A percentile compares a stretch with the other conserved stretches of the same genome.
phyloP scores from a whole-genome alignment of 352 stramenopile species.

The Globisporangium abappressorium region DNA sequence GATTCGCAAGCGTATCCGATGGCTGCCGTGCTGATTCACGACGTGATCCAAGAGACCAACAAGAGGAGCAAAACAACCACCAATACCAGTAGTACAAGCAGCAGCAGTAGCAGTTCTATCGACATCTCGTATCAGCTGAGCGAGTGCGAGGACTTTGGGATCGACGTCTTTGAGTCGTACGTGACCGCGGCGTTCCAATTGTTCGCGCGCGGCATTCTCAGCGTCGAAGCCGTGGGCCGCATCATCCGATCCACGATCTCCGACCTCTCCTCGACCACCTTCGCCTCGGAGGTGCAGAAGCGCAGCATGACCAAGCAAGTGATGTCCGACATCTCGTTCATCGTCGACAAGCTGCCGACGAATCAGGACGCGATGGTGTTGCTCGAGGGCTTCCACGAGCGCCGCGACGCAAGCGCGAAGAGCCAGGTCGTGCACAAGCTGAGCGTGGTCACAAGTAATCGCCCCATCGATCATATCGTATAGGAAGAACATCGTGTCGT shows the following conservation, averaged over 20 bases:
- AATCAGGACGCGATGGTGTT: slow-evolving; percentile 13
- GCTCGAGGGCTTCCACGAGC: slow-evolving; percentile 15
- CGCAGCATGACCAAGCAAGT: slow-evolving; percentile 16
- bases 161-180: slow-evolving; percentile 19
- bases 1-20: slow-evolving; percentile 12
- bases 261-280: slow-evolving; percentile 11
- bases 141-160: slow-evolving; percentile 8
- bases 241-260: slow-evolving; percentile 14
- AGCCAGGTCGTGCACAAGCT: slow-evolving; percentile 2
- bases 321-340: slow-evolving; percentile 14
- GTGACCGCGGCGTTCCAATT: slow-evolving; percentile 17
- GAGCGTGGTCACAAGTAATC: background rate
- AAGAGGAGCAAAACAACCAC: background rate
- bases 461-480: background rate
- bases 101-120: background rate
- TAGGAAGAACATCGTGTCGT: background rate
- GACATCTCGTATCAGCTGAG: background rate
- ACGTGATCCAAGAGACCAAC: slow-evolving; percentile 6
- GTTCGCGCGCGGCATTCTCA: slow-evolving; percentile 5
- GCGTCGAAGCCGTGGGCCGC: slow-evolving; percentile 9
- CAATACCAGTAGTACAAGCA: background rate
- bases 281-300: slow-evolving; percentile 16
- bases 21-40: slow-evolving; percentile 24
- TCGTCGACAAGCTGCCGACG: slow-evolving; percentile 16
- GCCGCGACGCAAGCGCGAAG: background rate